Conservation (phyloP, 2,329 filamentous ascomycete species). For the Thermothelomyces thermophilus region DNA sequence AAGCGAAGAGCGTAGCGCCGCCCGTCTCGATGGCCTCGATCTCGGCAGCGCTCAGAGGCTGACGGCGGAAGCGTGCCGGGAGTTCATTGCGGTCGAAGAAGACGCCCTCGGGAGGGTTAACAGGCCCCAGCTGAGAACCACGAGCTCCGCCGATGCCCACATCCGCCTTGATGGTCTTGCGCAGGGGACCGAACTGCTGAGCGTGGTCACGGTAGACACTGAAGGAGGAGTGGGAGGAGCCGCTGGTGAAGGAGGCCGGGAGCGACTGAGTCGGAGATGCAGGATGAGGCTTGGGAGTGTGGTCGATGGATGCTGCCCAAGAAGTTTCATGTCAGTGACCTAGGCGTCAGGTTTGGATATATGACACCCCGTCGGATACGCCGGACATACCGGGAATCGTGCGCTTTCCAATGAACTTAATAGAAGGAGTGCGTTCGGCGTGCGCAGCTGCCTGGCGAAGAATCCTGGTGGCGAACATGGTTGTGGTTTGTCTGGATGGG, state of each 20-base stretch:
- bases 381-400: conserved; percentile 47
- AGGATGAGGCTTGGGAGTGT: conserved; percentile 66
- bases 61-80: conserved; percentile 72
- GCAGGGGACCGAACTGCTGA: conserved; percentile 70
- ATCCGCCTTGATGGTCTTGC: conserved; percentile 44
- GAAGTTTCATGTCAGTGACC: conserved; percentile 6
- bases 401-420: conserved; percentile 57
- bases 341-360: conserved; percentile 9
- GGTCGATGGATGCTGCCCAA: conserved; percentile 58
- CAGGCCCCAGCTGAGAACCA: conserved; percentile 65
- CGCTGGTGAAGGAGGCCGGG: conserved; percentile 44
- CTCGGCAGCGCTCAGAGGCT: conserved; percentile 69
- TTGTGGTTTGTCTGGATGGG: background rate
- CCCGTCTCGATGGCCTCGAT: conserved; percentile 95
- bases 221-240: conserved; percentile 54
- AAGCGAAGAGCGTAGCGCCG: conserved; percentile 59
- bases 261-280: conserved; percentile 60
- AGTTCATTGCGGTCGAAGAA: conserved; percentile 88
- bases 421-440: conserved; percentile 54
- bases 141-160: conserved; percentile 52
- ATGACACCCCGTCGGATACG: background rate
- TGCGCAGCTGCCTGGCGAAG: conserved; percentile 54
- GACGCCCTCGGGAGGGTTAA: conserved; percentile 64
- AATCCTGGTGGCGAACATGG: conserved; percentile 48
- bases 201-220: conserved; percentile 71